phyloP scores from a whole-genome alignment of 2,329 filamentous ascomycete genomes.

The Ascochyta rabiei region DNA sequence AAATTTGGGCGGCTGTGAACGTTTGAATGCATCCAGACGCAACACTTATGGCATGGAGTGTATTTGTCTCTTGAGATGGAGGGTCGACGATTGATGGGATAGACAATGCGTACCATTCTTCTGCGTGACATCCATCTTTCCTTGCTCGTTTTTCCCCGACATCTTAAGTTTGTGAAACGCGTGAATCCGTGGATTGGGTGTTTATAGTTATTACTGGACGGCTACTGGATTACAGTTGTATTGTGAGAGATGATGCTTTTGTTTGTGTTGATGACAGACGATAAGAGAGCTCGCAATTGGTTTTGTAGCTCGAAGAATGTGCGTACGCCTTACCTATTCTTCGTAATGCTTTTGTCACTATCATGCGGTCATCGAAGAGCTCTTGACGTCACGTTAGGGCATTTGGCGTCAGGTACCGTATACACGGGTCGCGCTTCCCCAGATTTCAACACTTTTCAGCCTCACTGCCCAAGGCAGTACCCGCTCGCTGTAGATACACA shows the following conservation, averaged over 20 bases:
- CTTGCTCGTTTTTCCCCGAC: constrained; percentile 21
- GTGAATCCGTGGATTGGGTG: too few relatives aligned
- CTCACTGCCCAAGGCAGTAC: neutral
- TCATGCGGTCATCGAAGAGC: constrained; percentile 16
- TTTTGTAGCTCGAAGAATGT: constrained; percentile 4
- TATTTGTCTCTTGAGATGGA: neutral
- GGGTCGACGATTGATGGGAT: neutral
- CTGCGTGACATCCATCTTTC: constrained; percentile 33
- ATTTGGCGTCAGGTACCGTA: constrained; percentile 12
- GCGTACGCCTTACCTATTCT: constrained; percentile 7
- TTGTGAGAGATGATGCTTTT: neutral
- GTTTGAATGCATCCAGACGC: too few relatives aligned
- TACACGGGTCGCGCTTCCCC: neutral
- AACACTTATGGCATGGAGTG: neutral
- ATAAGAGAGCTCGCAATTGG: neutral
- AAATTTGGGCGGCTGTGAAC: neutral
- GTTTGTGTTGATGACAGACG: neutral
- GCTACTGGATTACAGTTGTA: too few relatives aligned
- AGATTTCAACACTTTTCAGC: neutral
- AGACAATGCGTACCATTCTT: constrained; percentile 29
- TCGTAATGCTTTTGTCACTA: constrained; percentile 12
- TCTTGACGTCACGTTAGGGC: constrained; percentile 13
- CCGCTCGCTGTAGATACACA: neutral
- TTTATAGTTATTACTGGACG: neutral
- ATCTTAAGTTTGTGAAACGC: constrained; percentile 15